These are phyloP conservation scores for Epichloe elymi DNA, from an alignment of 2,329 filamentous ascomycete species.

Conservation along the genomic window DNA sequence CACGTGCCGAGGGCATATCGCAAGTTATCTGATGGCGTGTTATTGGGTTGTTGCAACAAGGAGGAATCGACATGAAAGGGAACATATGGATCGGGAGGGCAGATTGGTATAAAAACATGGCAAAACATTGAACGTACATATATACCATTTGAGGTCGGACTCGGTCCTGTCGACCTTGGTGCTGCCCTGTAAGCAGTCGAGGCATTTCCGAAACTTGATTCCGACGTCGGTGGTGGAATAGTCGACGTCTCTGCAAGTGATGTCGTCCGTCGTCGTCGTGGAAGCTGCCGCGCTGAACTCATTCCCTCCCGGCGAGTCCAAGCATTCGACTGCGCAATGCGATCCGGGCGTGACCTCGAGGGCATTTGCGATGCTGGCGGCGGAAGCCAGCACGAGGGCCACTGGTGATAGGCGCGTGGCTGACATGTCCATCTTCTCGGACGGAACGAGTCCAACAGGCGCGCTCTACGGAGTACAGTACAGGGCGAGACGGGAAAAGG, in stretches of 20 bases:
- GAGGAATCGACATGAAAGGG: too few species aligned
- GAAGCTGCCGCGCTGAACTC: constrained; percentile 21
- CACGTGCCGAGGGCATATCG: constrained; percentile 35
- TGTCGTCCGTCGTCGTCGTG: constrained; percentile 30
- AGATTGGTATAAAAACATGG: too few species aligned
- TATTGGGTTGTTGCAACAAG: not conserved
- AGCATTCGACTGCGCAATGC: constrained; percentile 33
- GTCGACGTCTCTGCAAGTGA: constrained; percentile 30
- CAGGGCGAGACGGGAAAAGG: too few species aligned
- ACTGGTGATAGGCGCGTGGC: not conserved
- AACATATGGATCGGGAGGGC: too few species aligned
- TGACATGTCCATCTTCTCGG: too few species aligned
- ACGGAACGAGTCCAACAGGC: too few species aligned
- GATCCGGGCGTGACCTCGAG: constrained; percentile 39
- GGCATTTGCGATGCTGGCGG: constrained; percentile 11
- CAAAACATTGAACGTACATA: constrained; percentile 26
- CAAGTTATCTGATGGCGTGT: constrained; percentile 29
- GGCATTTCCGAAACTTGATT: constrained; percentile 33
- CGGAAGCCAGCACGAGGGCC: constrained; percentile 9
- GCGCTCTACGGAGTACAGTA: too few species aligned
- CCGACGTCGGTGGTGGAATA: constrained; percentile 25
- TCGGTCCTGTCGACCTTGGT: constrained; percentile 24
- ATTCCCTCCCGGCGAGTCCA: constrained; percentile 24
- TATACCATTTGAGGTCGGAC: constrained; percentile 30
- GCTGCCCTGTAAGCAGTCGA: constrained; percentile 34